Evolutionary conservation across 192 early-diverging fungal genomes (phyloP).

Genomic region (Rhizophagus clarus): DNA sequence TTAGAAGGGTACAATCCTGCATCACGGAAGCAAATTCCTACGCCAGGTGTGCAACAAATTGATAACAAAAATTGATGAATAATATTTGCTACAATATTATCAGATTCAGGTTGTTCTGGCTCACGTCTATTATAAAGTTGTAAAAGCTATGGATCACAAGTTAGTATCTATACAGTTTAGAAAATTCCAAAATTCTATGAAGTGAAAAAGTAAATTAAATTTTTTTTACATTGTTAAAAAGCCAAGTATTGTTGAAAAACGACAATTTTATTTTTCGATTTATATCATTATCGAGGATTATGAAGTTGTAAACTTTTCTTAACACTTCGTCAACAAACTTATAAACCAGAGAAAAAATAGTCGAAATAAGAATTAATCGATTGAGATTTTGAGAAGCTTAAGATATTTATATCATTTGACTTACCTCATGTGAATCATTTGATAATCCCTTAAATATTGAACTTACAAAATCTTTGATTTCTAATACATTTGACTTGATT

Average conservation of each 20-base stretch:
- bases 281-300: conserved; percentile 69
- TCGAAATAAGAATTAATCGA: background rate
- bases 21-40: conserved; percentile 76
- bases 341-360: background rate
- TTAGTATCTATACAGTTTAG: background rate
- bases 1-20: conserved; percentile 74
- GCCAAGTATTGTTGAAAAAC: conserved; percentile 68
- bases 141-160: conserved; percentile 43
- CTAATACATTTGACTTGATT: conserved; percentile 72
- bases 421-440: conserved; percentile 69
- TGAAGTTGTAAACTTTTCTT: conserved; percentile 50
- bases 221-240: conserved; percentile 61
- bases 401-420: conserved; percentile 14
- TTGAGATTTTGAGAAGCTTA: background rate
- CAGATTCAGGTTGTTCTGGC: conserved; percentile 37
- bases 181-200: background rate
- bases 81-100: conserved; percentile 56
- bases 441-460: conserved; percentile 67
- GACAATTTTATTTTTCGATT: conserved; percentile 56
- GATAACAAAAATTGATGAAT: conserved; percentile 74
- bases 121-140: conserved; percentile 60
- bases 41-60: conserved; percentile 69
- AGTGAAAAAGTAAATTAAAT: background rate
- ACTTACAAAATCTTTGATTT: conserved; percentile 70
- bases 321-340: conserved; percentile 63